Percentiles rank a stretch among this genome's conserved stretches.
Evolutionary conservation across 306 rosid genomes (phyloP).

Genomic region (Dalbergia cochinchinensis): DNA sequence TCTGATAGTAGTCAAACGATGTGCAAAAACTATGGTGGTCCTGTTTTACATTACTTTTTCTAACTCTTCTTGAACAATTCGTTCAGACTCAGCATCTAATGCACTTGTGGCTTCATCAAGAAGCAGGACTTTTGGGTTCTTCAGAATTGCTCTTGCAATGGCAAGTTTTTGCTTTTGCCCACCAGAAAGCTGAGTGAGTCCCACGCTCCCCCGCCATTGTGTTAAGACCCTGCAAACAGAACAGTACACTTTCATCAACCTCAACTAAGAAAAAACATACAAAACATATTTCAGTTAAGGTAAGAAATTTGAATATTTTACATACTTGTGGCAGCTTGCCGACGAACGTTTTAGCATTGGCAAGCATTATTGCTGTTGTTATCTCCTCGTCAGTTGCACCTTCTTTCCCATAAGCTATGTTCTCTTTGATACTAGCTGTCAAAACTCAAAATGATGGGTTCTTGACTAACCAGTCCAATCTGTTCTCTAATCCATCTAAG

Average conservation of each 20-base stretch:
- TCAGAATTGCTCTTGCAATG: slow-evolving; percentile 90
- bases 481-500: slow-evolving; percentile 80
- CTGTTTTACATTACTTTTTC: slow-evolving; percentile 67
- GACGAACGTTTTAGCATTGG: slow-evolving; percentile 89
- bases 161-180: slow-evolving; percentile 99
- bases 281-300: slow-evolving; percentile 38
- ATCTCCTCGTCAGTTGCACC: slow-evolving; percentile 79
- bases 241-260: background rate
- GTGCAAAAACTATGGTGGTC: slow-evolving; percentile 90
- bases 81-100: slow-evolving; percentile 89
- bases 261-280: background rate
- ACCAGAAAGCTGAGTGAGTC: slow-evolving; percentile 91
- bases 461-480: slow-evolving; percentile 90
- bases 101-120: slow-evolving; percentile 98
- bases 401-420: slow-evolving; percentile 86
- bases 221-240: slow-evolving; percentile 69
- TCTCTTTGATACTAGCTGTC: slow-evolving; percentile 68
- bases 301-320: slow-evolving; percentile 28
- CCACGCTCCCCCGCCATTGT: slow-evolving; percentile 92
- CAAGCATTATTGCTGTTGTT: slow-evolving; percentile 65
- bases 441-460: slow-evolving; percentile 79
- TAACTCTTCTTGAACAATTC: slow-evolving; percentile 87
- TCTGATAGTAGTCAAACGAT: slow-evolving; percentile 88
- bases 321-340: slow-evolving; percentile 78
- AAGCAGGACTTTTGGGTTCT: slow-evolving; percentile 86